Evolutionary conservation across 345 rosid genomes (phyloP).

Genomic region (Psidium guajava): DNA sequence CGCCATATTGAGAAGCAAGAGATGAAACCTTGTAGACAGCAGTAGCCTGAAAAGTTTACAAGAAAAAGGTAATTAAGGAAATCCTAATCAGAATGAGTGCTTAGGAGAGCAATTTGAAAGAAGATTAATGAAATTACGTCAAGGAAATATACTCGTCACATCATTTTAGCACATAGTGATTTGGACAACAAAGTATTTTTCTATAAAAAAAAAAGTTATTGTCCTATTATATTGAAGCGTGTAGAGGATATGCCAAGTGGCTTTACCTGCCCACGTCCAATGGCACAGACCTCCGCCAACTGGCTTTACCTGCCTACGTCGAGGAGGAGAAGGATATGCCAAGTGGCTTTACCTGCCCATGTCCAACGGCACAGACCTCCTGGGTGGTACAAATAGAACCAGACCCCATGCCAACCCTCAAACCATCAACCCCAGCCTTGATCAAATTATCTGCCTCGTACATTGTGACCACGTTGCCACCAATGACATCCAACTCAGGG

Average conservation of each 20-base stretch:
- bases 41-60: slow-evolving; percentile 49
- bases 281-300: too few species aligned
- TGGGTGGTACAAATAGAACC: too few species aligned
- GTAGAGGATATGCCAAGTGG: too few species aligned
- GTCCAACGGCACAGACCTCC: slow-evolving; percentile 93
- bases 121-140: neutral
- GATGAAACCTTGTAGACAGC: slow-evolving; percentile 93
- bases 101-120: neutral
- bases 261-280: too few species aligned
- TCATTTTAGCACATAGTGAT: neutral
- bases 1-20: slow-evolving; percentile 53
- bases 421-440: slow-evolving; percentile 69
- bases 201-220: neutral
- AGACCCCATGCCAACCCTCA: slow-evolving; percentile 93
- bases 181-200: neutral
- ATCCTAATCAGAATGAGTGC: neutral
- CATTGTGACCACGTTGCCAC: slow-evolving; percentile 87
- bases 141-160: neutral
- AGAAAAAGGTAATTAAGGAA: neutral
- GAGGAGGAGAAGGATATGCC: too few species aligned
- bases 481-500: slow-evolving; percentile 75
- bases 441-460: slow-evolving; percentile 83
- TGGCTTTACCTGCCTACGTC: too few species aligned
- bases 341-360: slow-evolving; percentile 67
- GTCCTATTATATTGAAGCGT: too few species aligned